Evolutionary conservation across 805 yeast species (phyloP), one percentile per base, ranked within the genome.

Genomic region (Schwanniomyces sp.): DNA sequence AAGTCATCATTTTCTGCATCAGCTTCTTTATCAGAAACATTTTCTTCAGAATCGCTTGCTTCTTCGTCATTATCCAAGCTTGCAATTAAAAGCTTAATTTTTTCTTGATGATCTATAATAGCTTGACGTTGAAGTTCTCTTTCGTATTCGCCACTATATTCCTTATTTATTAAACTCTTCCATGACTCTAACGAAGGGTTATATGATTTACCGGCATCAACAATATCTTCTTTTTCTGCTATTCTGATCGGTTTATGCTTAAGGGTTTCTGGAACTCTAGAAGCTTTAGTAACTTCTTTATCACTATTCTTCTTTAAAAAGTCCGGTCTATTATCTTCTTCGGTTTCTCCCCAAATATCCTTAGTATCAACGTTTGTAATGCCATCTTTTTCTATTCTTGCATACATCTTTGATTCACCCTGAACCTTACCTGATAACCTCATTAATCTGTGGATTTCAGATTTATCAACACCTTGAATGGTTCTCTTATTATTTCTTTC

Each of bases 121-220:
- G 76, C 75, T 45, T 79, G 66, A 58, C 86, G 78, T 57, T 81
- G 77, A 49, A 82, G 81, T 57, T 89, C 97, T 47, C 75, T 79
- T 43, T 79, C 75, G 58, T 82, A 80, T 59, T 90, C 96, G 46
- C 75, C 72, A 44, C 63, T 75, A 56, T 76, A 85, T 66, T 91
- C 97, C 45, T 75, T 71, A 45, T 80, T 72, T 44, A 94, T 80
- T 55, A 91, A 75, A 16, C 66, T 67, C 56, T 82, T 82, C 99
- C 99, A 94, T 25, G 87, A 81, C 47, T 85, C 86, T 53, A 84
- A 73, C 10, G 92, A 78, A 24, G 99, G 99, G 62, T 94, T 94
- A 62, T 90, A 94, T 2, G 98, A 91, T 64, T 86, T 88, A 46
- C 98, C 98, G 1, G 85, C 94, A 57, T 85, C 85, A 10, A 96